A percentile compares a stretch with the other conserved stretches of the same genome.
These are phyloP conservation scores for Escovopsis weberi DNA, from an alignment of 2,329 filamentous ascomycete genomes.

Conservation along the genomic window DNA sequence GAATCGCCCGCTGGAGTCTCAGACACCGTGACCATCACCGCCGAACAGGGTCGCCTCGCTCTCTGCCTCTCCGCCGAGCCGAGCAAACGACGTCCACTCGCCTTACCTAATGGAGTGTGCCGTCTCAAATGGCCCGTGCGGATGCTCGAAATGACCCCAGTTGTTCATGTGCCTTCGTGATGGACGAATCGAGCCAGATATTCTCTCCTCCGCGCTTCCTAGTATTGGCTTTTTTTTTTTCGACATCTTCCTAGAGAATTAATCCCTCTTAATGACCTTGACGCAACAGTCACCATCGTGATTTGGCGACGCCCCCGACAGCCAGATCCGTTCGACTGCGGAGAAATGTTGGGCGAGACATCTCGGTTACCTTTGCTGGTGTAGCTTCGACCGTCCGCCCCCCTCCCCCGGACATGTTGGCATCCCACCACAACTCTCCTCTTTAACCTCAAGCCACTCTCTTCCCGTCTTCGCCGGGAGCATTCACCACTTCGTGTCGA, in stretches of 20 bases:
- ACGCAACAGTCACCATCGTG: background rate
- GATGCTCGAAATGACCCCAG: background rate
- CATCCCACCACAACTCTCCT: background rate
- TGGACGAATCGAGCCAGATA: background rate
- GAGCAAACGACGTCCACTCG: too few species aligned
- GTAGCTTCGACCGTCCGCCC: background rate
- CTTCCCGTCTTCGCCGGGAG: too few species aligned
- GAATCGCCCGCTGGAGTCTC: too few species aligned
- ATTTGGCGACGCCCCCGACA: background rate
- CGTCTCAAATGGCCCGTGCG: background rate
- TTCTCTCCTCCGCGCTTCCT: background rate
- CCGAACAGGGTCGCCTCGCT: too few species aligned
- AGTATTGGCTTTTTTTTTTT: background rate
- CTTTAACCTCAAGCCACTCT: background rate
- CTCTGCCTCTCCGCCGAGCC: too few species aligned
- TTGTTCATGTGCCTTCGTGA: background rate
- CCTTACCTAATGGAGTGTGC: background rate
- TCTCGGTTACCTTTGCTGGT: background rate
- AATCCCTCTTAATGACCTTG: background rate
- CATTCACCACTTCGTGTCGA: background rate
- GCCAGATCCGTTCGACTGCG: background rate
- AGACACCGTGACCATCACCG: too few species aligned
- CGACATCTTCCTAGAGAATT: background rate
- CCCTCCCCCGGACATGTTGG: background rate
- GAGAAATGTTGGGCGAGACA: background rate